A percentile compares a stretch with the other conserved stretches of the same genome.
Conservation (phyloP, 352 stramenopile species). For the Globisporangium lucens region DNA sequence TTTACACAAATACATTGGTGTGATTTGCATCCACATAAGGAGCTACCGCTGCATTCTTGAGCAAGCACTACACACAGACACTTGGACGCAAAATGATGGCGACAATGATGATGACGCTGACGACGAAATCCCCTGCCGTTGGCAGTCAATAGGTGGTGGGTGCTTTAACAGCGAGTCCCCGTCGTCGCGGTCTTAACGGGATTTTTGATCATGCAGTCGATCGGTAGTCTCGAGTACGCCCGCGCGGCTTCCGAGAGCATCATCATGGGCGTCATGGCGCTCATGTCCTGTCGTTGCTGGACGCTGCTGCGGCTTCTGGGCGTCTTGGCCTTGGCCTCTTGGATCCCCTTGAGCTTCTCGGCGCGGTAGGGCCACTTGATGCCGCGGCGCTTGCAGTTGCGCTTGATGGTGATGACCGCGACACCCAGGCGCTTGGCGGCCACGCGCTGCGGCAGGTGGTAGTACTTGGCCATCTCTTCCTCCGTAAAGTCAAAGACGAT, state of each 20-base stretch:
- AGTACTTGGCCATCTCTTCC: constrained; percentile 53
- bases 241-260: constrained; percentile 36
- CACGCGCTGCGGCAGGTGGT: constrained; percentile 50
- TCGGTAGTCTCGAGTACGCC: constrained; percentile 34
- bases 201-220: constrained; percentile 32
- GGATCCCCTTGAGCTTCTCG: constrained; percentile 49
- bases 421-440: constrained; percentile 52
- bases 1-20: background rate
- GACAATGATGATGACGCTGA: background rate
- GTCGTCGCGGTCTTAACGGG: background rate
- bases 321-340: constrained; percentile 17
- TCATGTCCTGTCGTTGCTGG: constrained; percentile 12
- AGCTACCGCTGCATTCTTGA: background rate
- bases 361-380: constrained; percentile 61
- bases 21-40: background rate
- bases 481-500: constrained; percentile 54
- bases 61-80: background rate
- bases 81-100: background rate
- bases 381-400: constrained; percentile 53
- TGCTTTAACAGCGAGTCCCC: background rate
- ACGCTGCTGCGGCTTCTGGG: no score
- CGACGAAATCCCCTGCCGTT: background rate
- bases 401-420: constrained; percentile 56
- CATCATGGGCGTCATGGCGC: constrained; percentile 8
- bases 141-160: background rate